Base-by-base conservation (phyloP, 805 yeast genomes). In the Saccharomycopsis sp. region DNA sequence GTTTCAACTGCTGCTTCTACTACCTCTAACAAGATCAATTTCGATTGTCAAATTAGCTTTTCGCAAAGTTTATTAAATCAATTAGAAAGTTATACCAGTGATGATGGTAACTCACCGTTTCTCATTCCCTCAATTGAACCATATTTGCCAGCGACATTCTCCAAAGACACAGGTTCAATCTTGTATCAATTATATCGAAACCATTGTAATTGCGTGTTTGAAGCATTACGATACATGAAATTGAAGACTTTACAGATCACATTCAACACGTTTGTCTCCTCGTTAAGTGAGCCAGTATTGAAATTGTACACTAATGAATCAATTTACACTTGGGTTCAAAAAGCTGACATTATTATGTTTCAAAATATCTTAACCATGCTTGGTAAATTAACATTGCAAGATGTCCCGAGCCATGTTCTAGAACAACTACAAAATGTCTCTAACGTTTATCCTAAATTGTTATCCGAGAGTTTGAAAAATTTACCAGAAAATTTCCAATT, bases 301-400 rank as follows among this genome's bases (percentile, higher is more conserved):
- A 74, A 74, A 53, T 62, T 85, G 19, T 74, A 79, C 56, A 67
- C 67, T 4, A 64, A 72, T 8, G 73, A 73, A 11, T 60, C 63
- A 4, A 54, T 78, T 11, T 54, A 67, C 4, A 70, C 70, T 13
- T 86, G 95, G 94, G 70, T 83, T n/a, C 54, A 68, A 26, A 64
- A 72, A 38, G 82, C 87, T 57, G 95, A 87, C 59, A 55, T 71
- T 48, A 64, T 73, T n/a, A 71, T 81, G 62, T 84, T 81, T 61
- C 59, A 59, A 45, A 67, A 68, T 27, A 61, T 75, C 54, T 66
- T 81, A 19, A 74, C 73, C 52, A 71, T 80, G 72, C 61, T 86
- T 50, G 71, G 81, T 3, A 81, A 79, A 22, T 62, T 83, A 45
- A 75, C 77, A 13, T 61, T 79, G 33, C 82, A 77, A 49, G 65